Conservation (phyloP, 495 filamentous ascomycete species). For the Hypoxylon lienhwacheense region DNA sequence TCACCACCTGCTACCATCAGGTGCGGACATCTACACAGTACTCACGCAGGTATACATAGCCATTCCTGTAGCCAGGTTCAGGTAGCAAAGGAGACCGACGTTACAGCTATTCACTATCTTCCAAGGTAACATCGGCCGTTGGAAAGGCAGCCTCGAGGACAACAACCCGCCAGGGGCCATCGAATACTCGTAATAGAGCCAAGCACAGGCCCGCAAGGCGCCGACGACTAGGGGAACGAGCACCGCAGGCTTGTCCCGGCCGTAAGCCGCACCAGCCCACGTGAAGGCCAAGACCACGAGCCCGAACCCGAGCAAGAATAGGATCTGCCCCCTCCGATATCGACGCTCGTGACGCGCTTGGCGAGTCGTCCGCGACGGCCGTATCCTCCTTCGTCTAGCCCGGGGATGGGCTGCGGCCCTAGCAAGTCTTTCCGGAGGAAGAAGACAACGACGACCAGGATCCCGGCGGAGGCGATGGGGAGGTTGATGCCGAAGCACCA, state of each 20-base stretch:
- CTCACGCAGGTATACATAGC: conserved; percentile 47
- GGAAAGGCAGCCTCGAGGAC: conserved; percentile 48
- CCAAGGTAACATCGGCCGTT: conserved; percentile 61
- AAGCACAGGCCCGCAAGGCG: conserved; percentile 47
- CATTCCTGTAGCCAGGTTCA: conserved; percentile 58
- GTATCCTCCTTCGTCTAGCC: conserved; percentile 26
- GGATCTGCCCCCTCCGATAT: conserved; percentile 56
- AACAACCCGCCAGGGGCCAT: conserved; percentile 53
- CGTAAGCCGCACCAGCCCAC: conserved; percentile 61
- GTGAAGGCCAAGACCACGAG: conserved; percentile 60
- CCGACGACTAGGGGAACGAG: conserved; percentile 57
- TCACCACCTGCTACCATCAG: conserved; percentile 15
- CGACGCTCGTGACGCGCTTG: conserved; percentile 53
- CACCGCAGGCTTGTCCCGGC: conserved; percentile 55
- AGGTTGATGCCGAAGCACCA: conserved; percentile 64
- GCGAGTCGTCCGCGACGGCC: conserved; percentile 23
- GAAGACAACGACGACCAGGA: conserved; percentile 46
- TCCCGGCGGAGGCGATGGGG: conserved; percentile 47
- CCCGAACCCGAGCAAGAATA: conserved; percentile 63
- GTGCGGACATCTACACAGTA: conserved; percentile 26
- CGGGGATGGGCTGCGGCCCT: conserved; percentile 42
- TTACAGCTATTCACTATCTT: conserved; percentile 54
- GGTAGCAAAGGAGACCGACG: conserved; percentile 52
- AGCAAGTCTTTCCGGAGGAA: conserved; percentile 46
- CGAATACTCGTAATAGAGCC: conserved; percentile 58